Base-by-base conservation (phyloP, 2,329 filamentous ascomycete genomes). In the Penicillium oxalicum region DNA sequence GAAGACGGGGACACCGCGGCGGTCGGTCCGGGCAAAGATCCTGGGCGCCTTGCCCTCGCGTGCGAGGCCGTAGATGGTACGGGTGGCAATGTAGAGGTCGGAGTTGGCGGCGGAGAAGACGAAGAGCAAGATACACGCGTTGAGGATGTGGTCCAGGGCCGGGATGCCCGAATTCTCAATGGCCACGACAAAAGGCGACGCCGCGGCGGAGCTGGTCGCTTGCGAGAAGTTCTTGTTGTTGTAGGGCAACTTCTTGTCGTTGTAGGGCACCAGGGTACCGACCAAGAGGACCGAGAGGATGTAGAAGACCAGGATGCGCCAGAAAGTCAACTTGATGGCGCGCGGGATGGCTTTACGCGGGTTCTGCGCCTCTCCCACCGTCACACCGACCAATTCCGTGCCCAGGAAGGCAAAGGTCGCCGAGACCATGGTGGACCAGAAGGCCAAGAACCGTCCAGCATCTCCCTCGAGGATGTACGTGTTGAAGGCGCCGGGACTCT, bases 231-330 rank as follows among this genome's bases (percentile, higher is more conserved):
- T 72, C 68, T 4, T 89, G 81, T 0, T 79, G 74, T 91, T 71
- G 74, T 86, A 91, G 1, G 86, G 85, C 4, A 91, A 32, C 41
- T 79, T 67, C 0, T 54, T 0, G 35, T 79, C 80, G 74, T 91
- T 71, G 74, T 86, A 91, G 1, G 86, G 85, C 4, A 91, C 84
- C 44, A 86, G 76, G 77, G 88, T 87, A 61, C 87, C 87, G 47
- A 91, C 74, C 44, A 91, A 76, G 45, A 91, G 77, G 33, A 90
- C 84, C 24, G 80, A 83, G 50, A 88, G 68, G 60, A 83, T 77
- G 74, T 91, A 91, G 75, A 91, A 91, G 72, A 91, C 74, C 56
- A 88, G 70, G 65, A 91, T 91, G 49, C 87, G 87, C 74, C 81
- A 91, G 70, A 91, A 91, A 57, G 86, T 90, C 43, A 89, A 77